Evolutionary conservation across 2,329 filamentous ascomycete species (phyloP).

Genomic region (Sarocladium kiliense): DNA sequence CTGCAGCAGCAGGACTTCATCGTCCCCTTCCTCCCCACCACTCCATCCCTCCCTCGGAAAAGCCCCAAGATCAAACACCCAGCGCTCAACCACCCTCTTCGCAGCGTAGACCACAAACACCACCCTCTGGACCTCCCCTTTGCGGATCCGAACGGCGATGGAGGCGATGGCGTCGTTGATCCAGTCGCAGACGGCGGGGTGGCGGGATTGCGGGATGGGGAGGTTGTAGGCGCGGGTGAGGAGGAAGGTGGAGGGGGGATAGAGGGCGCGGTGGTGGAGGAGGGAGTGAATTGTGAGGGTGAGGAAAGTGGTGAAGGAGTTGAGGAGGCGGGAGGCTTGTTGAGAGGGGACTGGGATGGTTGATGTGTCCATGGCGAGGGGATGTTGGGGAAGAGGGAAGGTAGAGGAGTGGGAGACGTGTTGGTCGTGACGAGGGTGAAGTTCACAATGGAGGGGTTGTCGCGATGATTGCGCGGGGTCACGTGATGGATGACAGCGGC

Average conservation of each 20-base stretch:
- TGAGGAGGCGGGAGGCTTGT: slow-evolving; percentile 42
- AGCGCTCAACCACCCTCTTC: slow-evolving; percentile 48
- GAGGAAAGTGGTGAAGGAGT: slow-evolving; percentile 73
- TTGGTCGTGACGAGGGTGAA: background rate
- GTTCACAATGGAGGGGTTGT: slow-evolving; percentile 3
- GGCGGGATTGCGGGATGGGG: slow-evolving; percentile 77
- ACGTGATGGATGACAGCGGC: background rate
- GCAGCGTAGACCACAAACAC: slow-evolving; percentile 43
- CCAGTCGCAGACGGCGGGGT: slow-evolving; percentile 82
- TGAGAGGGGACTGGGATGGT: background rate
- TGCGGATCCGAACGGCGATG: slow-evolving; percentile 63
- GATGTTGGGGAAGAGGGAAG: background rate
- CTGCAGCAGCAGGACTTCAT: slow-evolving; percentile 10
- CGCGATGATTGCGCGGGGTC: slow-evolving; percentile 1
- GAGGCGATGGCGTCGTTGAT: slow-evolving; percentile 75
- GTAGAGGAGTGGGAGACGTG: background rate
- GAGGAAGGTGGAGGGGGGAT: slow-evolving; percentile 73
- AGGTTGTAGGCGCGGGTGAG: slow-evolving; percentile 77
- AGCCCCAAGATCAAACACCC: slow-evolving; percentile 52
- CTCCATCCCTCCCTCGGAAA: slow-evolving; percentile 38
- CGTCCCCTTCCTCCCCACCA: slow-evolving; percentile 21
- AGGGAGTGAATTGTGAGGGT: slow-evolving; percentile 77
- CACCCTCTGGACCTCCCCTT: slow-evolving; percentile 41
- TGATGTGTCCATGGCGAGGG: background rate
- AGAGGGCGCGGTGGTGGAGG: slow-evolving; percentile 75